Base-by-base conservation (phyloP, 208 protist species). In the Herpetomonas samuelpessoai region DNA sequence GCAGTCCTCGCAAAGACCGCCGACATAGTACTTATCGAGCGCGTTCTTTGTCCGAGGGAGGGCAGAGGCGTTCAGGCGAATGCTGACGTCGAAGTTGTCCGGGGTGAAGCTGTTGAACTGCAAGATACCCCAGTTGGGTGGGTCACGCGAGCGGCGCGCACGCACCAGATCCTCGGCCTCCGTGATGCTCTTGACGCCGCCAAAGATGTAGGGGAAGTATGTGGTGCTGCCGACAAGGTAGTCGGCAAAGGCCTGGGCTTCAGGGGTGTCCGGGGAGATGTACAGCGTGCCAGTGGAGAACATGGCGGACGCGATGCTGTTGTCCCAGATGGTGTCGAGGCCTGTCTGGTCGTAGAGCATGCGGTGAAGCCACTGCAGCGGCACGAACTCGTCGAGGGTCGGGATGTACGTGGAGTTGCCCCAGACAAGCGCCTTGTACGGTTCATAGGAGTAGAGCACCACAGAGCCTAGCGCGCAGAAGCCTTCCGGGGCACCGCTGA, bases 131-230 rank as follows among this genome's bases (percentile, higher is more conserved):
- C 76, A 83, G 62, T 49, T 76, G 4, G 74, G 67, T 19, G 65
- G 52, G 51, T 76, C 74, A 22, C 51, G 54, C 3, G 50, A 62
- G 18, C 52, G 71, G 31, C 70, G 69, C 18, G 57, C 26, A 46
- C 53, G 35, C 47, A 78, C 74, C 9, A 24, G 53, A 18, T 21
- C 24, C 29, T 74, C 71, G 0, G 65, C 81, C 12, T 52, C 72
- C 1, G 22, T 61, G 3, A 58, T 62, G 22, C 44, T 64, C 39
- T 22, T 35, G 56, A 62, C 68, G 39, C 74, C 77, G 16, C 52
- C 77, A 54, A 78, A 88, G 25, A 84, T 52, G 63, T 88, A 76
- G 10, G 16, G 16, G 58, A 87, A 88, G 60, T 73, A 77, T 7
- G n/a, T 22, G 1, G 62, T 80, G 6, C 19, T 67, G 3, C 19